A percentile compares a stretch with the other conserved stretches of the same genome.
These are phyloP conservation scores for Acacia concinna DNA, from an alignment of 331 rosid species.

Conservation along the genomic window DNA sequence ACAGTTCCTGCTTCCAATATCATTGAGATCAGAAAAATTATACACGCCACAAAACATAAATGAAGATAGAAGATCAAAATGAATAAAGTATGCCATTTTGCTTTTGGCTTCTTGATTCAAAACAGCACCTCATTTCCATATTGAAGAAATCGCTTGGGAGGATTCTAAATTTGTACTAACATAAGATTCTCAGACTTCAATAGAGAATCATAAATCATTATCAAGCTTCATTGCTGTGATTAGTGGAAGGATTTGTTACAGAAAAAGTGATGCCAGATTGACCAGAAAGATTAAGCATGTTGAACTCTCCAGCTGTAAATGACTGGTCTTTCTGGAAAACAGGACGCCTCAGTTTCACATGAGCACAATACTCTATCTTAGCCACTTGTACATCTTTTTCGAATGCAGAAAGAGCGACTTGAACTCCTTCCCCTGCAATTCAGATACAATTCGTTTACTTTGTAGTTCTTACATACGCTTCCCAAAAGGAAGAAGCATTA, in stretches of 20 bases:
- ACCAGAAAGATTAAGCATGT: conserved; percentile 40
- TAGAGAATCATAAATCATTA: conserved; percentile 1
- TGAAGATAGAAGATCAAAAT: not conserved
- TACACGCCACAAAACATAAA: not conserved
- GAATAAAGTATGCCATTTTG: not conserved
- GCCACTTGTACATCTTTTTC: conserved; percentile 45
- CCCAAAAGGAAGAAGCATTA: not conserved
- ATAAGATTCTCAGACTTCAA: not conserved
- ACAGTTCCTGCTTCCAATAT: not conserved
- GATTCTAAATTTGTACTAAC: not conserved
- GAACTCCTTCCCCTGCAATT: conserved; percentile 75
- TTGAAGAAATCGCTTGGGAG: not conserved
- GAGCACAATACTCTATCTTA: conserved; percentile 65
- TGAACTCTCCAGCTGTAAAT: conserved; percentile 50
- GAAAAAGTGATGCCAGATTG: conserved; percentile 43
- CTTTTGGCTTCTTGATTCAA: not conserved
- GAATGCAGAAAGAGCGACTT: conserved; percentile 54
- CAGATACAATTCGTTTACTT: not conserved
- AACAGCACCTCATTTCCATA: not conserved
- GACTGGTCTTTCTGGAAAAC: conserved; percentile 38
- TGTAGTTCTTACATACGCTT: not conserved
- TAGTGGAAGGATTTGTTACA: not conserved
- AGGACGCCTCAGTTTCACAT: conserved; percentile 64
- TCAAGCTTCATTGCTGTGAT: conserved; percentile 13
- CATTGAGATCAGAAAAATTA: not conserved